Base-by-base conservation (phyloP, 148 eudicot genomes). In the Camellia sinensis region DNA sequence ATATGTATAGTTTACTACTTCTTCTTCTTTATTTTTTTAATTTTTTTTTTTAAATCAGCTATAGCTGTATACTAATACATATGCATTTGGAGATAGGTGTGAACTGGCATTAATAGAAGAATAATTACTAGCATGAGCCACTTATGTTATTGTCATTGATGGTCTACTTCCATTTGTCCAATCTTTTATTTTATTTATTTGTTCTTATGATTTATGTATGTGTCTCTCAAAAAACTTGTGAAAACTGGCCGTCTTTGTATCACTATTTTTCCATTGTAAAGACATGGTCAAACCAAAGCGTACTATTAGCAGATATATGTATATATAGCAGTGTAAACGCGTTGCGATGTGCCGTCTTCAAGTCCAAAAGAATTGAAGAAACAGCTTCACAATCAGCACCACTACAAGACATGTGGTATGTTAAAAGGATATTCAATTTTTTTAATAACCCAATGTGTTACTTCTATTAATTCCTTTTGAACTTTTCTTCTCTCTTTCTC, bases 101-200 rank as follows among this genome's bases (percentile, higher is more conserved):
- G 29, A 29, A 29, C 29, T 29, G 29, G 29, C 29, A 29, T 29
- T 29, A 29, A 29, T 29, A 29, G 29, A 29, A 29, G 29, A 29
- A 29, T 29, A 29, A 29, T 29, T 29, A 29, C 29, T 29, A 29
- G 29, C 29, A 61, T 5, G 21, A 19, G 41, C 11, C 10, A 41
- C n/a, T 67, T 3, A 43, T 64, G 71, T 67, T 67, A 67, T 67
- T 67, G 48, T 41, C 71, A 67, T 41, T 41, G 40, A 12, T 65
- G 68, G 43, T 21, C 13, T 65, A 29, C 68, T 65, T 65, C 68
- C 6, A 29, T 65, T 65, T 65, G 68, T 65, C 68, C 13, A 2
- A 65, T 11, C 5, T 13, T 29, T 65, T 6, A 65, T 65, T 65
- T 61, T 61, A 15, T 61, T 61, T 1, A 29, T 29, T 29, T 29